phyloP scores from a whole-genome alignment of 106 monocot species.

The Dioscorea alata region DNA sequence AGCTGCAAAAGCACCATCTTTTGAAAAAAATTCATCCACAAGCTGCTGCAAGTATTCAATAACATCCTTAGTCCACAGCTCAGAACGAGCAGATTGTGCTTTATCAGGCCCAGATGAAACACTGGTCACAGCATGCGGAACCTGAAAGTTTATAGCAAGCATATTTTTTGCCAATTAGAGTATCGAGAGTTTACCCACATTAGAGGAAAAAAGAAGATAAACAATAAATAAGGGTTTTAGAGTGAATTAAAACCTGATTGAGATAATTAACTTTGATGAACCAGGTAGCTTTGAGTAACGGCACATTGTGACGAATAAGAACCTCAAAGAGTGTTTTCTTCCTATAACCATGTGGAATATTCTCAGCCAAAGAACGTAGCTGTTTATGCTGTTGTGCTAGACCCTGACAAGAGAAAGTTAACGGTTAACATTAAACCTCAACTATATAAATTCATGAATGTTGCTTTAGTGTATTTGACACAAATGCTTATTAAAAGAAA shows the following conservation, averaged over 20 bases:
- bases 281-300: conserved; percentile 87
- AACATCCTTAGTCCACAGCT: conserved; percentile 90
- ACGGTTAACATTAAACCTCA: no score
- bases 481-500: no score
- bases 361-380: conserved; percentile 77
- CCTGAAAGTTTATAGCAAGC: conserved; percentile 18
- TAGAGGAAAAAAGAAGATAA: no score
- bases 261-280: conserved; percentile 97
- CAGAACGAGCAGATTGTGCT: conserved; percentile 55
- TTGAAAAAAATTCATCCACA: conserved; percentile 70
- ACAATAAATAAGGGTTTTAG: no score
- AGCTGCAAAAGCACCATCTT: conserved; percentile 53
- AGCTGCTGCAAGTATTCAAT: conserved; percentile 82
- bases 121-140: conserved; percentile 39
- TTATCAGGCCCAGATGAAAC: conserved; percentile 71
- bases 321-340: conserved; percentile 88
- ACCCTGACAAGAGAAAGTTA: conserved; percentile 38
- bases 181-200: no score
- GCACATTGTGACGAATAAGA: conserved; percentile 81
- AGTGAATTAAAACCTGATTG: conserved; percentile 64
- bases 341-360: conserved; percentile 94
- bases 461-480: no score
- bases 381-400: conserved; percentile 72
- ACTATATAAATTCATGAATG: no score
- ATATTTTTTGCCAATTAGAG: not conserved